Base-by-base conservation (phyloP, 371 early-diverging fungal species). In the Mucor plumbeus region DNA sequence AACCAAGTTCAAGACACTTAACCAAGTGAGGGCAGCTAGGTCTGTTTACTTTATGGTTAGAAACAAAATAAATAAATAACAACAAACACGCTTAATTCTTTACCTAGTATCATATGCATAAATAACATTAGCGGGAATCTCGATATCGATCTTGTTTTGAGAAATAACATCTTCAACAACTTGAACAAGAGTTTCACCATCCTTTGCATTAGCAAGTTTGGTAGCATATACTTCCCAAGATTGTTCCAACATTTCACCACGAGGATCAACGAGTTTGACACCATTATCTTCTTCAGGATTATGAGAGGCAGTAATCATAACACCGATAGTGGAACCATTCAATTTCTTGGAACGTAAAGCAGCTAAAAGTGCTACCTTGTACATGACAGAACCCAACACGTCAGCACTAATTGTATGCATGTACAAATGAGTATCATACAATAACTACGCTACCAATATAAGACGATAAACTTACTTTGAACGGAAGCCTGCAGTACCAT, bases 281-380 rank as follows among this genome's bases (percentile, higher is more conserved):
- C 99, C 99, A 77, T 99, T 99, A 85, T 99, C 99, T 71, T 86
- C 85, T 68, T 87, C 96, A 61, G 97, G 95, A 81, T 99, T 99
- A 84, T 99, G 99, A 40, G 97, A 97, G 44, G 99, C 99, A 55
- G 99, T 99, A 65, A 99, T 89, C 99, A 99, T 99, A 47, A 97
- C 91, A 68, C 99, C 99, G 66, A 99, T 96, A 63, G 86, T 85
- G 68, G 92, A 87, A 48, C 98, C 96, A 61, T 88, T 81, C 59
- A 95, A 85, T 71, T 88, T 90, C 71, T 94, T 91, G 17, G 97
- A 97, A 61, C 99, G 91, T 55, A 99, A 83, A 26, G 90, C 89
- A 15, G 98, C 98, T 66, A 99, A 82, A 59, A 99, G 86, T 63
- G 95, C 99, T 33, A 95, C 92, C 65, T 96, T 90, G 86, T 94